phyloP scores from a whole-genome alignment of 148 eudicot genomes.

The Rhododendron mucronatum region DNA sequence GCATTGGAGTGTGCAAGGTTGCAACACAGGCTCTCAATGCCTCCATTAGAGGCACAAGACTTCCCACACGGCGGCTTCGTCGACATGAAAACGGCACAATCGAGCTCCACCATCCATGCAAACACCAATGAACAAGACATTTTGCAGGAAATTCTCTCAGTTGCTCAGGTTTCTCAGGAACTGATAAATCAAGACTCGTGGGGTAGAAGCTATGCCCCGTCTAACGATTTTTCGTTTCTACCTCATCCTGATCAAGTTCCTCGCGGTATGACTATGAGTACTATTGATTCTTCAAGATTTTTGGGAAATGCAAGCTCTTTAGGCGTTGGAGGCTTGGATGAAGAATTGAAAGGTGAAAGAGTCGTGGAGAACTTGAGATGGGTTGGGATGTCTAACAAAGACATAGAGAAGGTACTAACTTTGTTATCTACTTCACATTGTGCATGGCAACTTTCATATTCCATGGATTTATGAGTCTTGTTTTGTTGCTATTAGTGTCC shows the following conservation, averaged over 20 bases:
- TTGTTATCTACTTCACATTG: too few relatives aligned
- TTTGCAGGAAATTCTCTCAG: slow-evolving; percentile 58
- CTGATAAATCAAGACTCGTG: slow-evolving; percentile 28
- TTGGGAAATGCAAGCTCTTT: slow-evolving; percentile 29
- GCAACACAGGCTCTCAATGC: slow-evolving; percentile 62
- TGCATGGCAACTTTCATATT: too few relatives aligned
- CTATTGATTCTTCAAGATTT: slow-evolving; percentile 19
- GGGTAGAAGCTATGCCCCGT: slow-evolving; percentile 23
- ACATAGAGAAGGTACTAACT: slow-evolving; percentile 44
- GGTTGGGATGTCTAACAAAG: slow-evolving; percentile 57
- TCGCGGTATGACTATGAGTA: background rate
- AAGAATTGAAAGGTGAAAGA: slow-evolving; percentile 33
- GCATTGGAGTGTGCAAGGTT: slow-evolving; percentile 87
- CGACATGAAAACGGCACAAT: slow-evolving; percentile 30
- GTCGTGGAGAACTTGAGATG: slow-evolving; percentile 63
- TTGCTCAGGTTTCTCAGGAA: slow-evolving; percentile 65
- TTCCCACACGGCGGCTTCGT: slow-evolving; percentile 34
- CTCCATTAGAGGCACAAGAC: slow-evolving; percentile 77
- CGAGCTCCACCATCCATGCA: slow-evolving; percentile 19
- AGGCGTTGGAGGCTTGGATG: slow-evolving; percentile 31
- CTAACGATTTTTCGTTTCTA: slow-evolving; percentile 36
- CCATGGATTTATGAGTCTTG: too few relatives aligned
- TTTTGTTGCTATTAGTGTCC: too few relatives aligned
- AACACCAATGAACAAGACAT: slow-evolving; percentile 33
- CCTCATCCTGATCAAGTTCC: background rate